Evolutionary conservation across 164 flowering plant genomes (phyloP).

Genomic region (Cinnamomum chago): DNA sequence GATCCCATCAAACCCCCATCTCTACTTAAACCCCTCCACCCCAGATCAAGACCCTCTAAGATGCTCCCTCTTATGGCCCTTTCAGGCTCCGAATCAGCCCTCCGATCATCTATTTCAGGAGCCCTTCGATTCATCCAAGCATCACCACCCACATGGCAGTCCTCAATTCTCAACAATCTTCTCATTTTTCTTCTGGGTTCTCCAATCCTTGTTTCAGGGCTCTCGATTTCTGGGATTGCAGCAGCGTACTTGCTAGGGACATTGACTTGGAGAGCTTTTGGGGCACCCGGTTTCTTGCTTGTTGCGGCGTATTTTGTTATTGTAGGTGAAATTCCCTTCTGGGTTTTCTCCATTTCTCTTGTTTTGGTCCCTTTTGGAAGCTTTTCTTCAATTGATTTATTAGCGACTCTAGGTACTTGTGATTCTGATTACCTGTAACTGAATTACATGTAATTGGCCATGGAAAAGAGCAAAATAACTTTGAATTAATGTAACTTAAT

Average conservation of each 20-base stretch:
- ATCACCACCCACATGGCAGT: constrained; percentile 76
- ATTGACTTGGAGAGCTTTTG: constrained; percentile 91
- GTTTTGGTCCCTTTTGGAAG: too few species aligned
- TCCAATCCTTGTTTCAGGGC: constrained; percentile 70
- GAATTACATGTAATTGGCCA: too few species aligned
- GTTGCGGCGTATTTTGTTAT: constrained; percentile 79
- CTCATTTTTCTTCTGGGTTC: constrained; percentile 73
- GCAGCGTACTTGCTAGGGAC: constrained; percentile 88
- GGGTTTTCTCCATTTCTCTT: constrained; percentile 2
- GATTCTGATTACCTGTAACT: too few species aligned
- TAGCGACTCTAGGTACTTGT: too few species aligned
- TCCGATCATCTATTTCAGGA: constrained; percentile 24
- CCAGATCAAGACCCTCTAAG: constrained; percentile 3
- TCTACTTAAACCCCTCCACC: constrained; percentile 7
- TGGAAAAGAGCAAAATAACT: too few species aligned
- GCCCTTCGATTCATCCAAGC: constrained; percentile 42
- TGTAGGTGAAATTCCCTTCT: constrained; percentile 35
- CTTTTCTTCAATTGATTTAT: too few species aligned
- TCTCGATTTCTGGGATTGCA: constrained; percentile 67
- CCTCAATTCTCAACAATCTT: constrained; percentile 58
- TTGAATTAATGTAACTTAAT: too few species aligned
- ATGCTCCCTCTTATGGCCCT: constrained; percentile 12
- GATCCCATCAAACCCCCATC: background rate
- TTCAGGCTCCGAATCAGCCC: constrained; percentile 9
- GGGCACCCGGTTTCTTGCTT: constrained; percentile 70